phyloP scores from a whole-genome alignment of 2,329 filamentous ascomycete genomes.

The Trichoderma sp. region DNA sequence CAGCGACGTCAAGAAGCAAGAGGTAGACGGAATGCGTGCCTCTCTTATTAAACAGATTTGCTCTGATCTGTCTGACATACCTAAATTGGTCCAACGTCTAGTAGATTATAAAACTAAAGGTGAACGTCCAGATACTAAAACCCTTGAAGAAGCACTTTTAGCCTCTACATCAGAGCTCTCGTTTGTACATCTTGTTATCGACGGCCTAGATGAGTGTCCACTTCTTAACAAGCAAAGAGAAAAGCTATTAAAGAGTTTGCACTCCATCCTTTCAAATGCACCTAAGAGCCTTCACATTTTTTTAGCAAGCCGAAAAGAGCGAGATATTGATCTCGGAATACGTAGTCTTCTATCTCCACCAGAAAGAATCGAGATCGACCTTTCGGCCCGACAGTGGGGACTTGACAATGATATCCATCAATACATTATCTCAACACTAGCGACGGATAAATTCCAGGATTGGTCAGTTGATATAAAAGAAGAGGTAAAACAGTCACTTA shows the following conservation, averaged over 20 bases:
- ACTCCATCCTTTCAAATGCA: background rate
- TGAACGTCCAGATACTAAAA: background rate
- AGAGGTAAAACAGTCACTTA: background rate
- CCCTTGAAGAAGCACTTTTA: background rate
- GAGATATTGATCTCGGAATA: background rate
- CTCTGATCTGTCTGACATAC: background rate
- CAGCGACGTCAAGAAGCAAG: background rate
- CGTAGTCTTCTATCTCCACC: background rate
- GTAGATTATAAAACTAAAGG: background rate
- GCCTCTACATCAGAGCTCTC: background rate
- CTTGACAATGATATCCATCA: background rate
- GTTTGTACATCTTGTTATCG: background rate
- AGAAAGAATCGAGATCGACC: background rate
- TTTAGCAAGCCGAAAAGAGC: background rate
- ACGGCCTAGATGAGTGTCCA: background rate
- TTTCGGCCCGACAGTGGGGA: accelerated
- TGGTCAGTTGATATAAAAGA: background rate
- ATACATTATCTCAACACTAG: background rate
- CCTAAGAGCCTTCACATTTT: background rate
- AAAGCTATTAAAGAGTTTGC: background rate
- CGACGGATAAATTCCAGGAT: background rate
- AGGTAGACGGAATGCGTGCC: background rate
- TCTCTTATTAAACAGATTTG: background rate
- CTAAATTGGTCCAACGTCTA: background rate
- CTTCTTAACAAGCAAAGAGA: background rate